These are phyloP conservation scores for Neonectria hederae DNA, from an alignment of 2,329 filamentous ascomycete genomes.

Conservation along the genomic window DNA sequence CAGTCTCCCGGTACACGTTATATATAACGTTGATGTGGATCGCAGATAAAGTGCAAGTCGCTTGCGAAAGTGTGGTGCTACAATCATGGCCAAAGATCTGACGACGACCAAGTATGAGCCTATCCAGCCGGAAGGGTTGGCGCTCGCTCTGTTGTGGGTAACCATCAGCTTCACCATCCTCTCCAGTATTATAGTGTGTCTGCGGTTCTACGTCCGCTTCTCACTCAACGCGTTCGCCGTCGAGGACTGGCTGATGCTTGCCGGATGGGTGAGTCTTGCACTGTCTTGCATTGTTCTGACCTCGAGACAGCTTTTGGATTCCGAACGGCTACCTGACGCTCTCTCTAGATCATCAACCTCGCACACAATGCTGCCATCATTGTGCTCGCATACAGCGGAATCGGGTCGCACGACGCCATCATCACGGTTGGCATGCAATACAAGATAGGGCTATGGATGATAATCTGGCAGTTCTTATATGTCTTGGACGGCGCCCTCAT, in stretches of 20 bases:
- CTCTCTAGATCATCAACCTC: constrained; percentile 24
- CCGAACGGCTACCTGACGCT: not conserved
- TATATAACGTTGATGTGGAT: not conserved
- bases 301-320: not conserved
- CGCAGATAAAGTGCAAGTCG: not conserved
- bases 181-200: constrained; percentile 12
- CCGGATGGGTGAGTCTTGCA: constrained; percentile 26
- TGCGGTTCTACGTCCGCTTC: constrained; percentile 18
- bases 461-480: constrained; percentile 33
- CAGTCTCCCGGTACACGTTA: not conserved
- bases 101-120: constrained; percentile 28
- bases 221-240: constrained; percentile 7
- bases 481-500: constrained; percentile 28
- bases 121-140: constrained; percentile 29
- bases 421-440: constrained; percentile 32
- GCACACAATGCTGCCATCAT: constrained; percentile 27
- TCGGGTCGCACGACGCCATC: constrained; percentile 25
- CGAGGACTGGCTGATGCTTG: constrained; percentile 29
- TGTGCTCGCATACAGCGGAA: constrained; percentile 21
- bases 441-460: constrained; percentile 30
- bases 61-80: not conserved
- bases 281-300: not conserved
- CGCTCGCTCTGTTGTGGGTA: constrained; percentile 17
- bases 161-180: constrained; percentile 29
- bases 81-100: constrained; percentile 29